Conservation (phyloP, 176 grass and related monocot species). For the Luzula sylvatica region DNA sequence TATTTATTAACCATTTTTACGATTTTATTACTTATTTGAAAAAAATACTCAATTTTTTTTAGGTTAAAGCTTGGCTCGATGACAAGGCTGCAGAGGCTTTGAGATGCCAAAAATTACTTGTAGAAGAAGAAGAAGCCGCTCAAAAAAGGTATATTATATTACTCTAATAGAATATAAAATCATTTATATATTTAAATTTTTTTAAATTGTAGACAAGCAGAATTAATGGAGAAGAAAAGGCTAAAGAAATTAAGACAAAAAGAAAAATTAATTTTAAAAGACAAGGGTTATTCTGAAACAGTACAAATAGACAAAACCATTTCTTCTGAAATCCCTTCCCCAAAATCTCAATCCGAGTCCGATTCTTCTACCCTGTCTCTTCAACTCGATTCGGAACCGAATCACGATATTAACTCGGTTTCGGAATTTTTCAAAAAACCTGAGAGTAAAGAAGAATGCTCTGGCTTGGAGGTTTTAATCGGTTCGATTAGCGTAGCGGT, state of each 20-base stretch:
- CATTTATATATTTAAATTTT: constrained; percentile 5
- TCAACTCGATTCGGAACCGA: constrained; percentile 7
- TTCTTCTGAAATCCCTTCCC: constrained; percentile 25
- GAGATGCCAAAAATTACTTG: constrained; percentile 79
- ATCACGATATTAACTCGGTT: constrained; percentile 6
- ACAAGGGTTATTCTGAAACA: constrained; percentile 1
- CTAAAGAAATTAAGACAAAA: constrained; percentile 88
- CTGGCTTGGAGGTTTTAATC: constrained; percentile 48
- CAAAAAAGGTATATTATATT: constrained; percentile 62
- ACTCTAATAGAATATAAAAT: constrained; percentile 11
- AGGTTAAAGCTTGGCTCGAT: constrained; percentile 76
- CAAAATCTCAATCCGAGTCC: constrained; percentile 29
- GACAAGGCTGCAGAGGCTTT: constrained; percentile 81
- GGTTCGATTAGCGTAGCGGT: constrained; percentile 77
- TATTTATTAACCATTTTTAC: background rate
- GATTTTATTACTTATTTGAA: background rate
- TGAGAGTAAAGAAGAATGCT: constrained; percentile 30
- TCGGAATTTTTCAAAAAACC: background rate
- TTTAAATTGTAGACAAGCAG: constrained; percentile 42
- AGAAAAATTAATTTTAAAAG: constrained; percentile 28
- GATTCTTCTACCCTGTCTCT: constrained; percentile 7
- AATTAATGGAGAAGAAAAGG: constrained; percentile 61
- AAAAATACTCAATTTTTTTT: background rate
- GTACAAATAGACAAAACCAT: constrained; percentile 10
- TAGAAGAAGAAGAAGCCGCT: constrained; percentile 92